Evolutionary conservation across 495 filamentous ascomycete species (phyloP).

Genomic region (Penicillium fimorum): DNA sequence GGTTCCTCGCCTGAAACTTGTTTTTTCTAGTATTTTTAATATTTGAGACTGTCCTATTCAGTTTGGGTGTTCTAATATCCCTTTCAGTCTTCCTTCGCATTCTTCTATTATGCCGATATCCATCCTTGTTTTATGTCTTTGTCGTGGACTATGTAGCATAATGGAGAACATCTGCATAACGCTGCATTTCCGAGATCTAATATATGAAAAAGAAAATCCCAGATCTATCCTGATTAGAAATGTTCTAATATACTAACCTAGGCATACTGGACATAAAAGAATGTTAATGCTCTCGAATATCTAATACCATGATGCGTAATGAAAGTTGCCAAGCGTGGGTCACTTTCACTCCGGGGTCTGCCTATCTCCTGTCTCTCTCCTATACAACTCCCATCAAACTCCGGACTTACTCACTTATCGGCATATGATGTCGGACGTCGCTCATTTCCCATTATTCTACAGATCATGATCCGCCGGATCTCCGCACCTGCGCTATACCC

Average conservation of each 20-base stretch:
- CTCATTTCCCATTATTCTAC: slow-evolving; percentile 29
- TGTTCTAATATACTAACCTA: neutral
- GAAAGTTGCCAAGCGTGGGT: slow-evolving; percentile 6
- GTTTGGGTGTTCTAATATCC: neutral
- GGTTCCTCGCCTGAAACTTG: too few species aligned
- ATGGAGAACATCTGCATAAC: slow-evolving; percentile 1
- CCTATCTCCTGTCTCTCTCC: slow-evolving; percentile 6
- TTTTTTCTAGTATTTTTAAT: too few species aligned
- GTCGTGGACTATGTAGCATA: neutral
- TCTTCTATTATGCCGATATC: neutral
- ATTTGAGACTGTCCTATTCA: neutral
- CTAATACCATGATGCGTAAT: slow-evolving; percentile 11
- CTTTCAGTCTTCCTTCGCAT: neutral
- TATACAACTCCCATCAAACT: slow-evolving; percentile 8
- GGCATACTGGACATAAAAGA: neutral
- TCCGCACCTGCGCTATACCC: slow-evolving; percentile 29
- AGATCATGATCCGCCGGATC: slow-evolving; percentile 48
- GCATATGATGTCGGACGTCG: slow-evolving; percentile 32
- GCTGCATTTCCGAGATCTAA: neutral
- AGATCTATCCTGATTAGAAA: neutral
- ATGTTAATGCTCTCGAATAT: neutral
- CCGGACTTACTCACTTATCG: slow-evolving; percentile 10
- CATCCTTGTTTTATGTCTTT: neutral
- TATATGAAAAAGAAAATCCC: neutral
- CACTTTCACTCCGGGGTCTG: slow-evolving; percentile 13